These are phyloP conservation scores for Berberis vulgaris DNA, from an alignment of 164 flowering plant species.

Conservation along the genomic window DNA sequence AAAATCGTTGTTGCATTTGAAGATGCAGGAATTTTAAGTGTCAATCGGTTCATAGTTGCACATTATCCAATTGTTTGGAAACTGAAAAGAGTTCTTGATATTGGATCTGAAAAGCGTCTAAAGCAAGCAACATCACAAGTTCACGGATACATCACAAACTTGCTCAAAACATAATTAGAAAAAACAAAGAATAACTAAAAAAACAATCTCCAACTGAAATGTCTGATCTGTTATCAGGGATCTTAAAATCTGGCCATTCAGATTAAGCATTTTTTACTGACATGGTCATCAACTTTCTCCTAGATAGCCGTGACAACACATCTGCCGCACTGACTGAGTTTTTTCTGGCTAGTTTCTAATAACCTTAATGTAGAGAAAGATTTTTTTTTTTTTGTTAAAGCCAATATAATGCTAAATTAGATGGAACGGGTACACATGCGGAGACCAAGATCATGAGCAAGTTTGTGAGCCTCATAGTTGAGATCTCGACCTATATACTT, in stretches of 20 bases:
- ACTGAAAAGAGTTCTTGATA: conserved; percentile 13
- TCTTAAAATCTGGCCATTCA: conserved; percentile 29
- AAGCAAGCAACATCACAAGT: conserved; percentile 17
- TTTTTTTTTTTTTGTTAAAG: conserved; percentile 1
- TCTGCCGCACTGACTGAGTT: conserved; percentile 32
- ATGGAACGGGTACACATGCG: no score
- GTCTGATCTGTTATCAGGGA: conserved; percentile 32
- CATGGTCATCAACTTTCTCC: conserved; percentile 25
- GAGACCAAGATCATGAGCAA: no score
- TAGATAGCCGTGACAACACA: conserved; percentile 28
- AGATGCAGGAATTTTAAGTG: conserved; percentile 16
- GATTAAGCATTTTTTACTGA: conserved; percentile 30
- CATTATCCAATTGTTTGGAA: conserved; percentile 26
- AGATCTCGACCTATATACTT: no score
- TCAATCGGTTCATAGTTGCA: conserved; percentile 15
- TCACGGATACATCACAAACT: conserved; percentile 8
- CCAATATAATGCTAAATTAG: no score
- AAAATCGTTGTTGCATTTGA: conserved; percentile 36
- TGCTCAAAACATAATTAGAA: conserved; percentile 23
- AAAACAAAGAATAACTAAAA: conserved; percentile 22
- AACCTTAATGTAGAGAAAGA: conserved; percentile 14
- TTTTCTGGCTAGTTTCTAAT: conserved; percentile 19
- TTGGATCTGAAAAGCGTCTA: conserved; percentile 32
- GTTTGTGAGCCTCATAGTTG: no score
- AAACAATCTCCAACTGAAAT: conserved; percentile 13